Evolutionary conservation across 176 grass and related monocot species (phyloP), one percentile per base, ranked within the genome.

Genomic region (Aegilops speltoides): DNA sequence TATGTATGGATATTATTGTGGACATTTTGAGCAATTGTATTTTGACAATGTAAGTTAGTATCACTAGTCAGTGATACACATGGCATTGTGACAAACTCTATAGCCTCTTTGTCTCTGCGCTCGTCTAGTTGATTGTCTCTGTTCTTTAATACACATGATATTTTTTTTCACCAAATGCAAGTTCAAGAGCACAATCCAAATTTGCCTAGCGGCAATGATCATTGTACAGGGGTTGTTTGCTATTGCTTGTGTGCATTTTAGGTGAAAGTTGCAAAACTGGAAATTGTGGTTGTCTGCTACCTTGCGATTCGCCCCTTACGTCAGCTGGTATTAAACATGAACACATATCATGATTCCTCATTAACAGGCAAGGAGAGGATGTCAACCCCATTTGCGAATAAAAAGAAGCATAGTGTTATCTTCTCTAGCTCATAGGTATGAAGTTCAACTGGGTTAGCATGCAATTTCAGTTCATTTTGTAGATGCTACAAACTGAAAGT

Each of bases 21-120:
- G 63, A 81, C 82, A 50, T 60, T 81, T 67, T 85, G 41, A 79
- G 9, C 16, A 68, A 62, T 41, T 57, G 71, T 91, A 52, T 83
- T 71, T 79, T 79, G 73, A 65, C 59, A 77, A 63, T 59, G 57
- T 87, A 63, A 32, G 52, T 73, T 79, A 82, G 66, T 59, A 76
- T 79, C 81, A 67, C 65, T 72, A 68, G 38, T 77, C 41, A 32
- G 23, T 80, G 70, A 63, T 79, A 22, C 62, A 65, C 56, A 84
- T 25, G 4, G 36, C 48, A 60, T 15, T 88, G 11, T 82, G 57
- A 32, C 15, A 54, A 76, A 34, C 66, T 48, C 10, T 52, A 28
- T 36, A 37, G 0, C 67, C 31, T 52, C 48, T 76, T 73, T 40
- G 54, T 57, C 15, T 62, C 76, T 82, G 48, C 15, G 33, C 12